Base-by-base conservation (phyloP, 176 grass and related monocot species). In the Lolium perenne region DNA sequence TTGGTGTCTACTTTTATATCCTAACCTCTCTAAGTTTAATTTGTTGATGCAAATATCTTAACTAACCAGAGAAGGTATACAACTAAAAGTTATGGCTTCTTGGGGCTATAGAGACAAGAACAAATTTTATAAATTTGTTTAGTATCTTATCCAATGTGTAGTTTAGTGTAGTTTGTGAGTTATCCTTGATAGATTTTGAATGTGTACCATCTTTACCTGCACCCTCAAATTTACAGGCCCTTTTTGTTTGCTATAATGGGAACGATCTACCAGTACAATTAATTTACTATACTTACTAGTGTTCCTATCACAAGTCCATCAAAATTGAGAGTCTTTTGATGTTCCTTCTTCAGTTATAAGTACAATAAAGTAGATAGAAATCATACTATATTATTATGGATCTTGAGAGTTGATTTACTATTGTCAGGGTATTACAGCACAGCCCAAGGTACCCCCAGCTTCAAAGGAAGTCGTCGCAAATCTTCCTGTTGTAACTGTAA, bases 391-490 rank as follows among this genome's bases (percentile, higher is more conserved):
- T 66, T 80, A 1, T 25, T 25, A 68, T 57, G 74, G 60, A 76
- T 80, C 48, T 45, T 15, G 6, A 74, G 26, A 64, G 7, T 73
- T 15, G 14, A 18, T 71, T 61, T 84, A 25, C 22, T 88, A 10
- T 77, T 91, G 72, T 65, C 86, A 98, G 96, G 88, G 86, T 77
- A 85, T 87, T 46, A 84, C 80, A 50, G 65, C 21, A 56, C 81
- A 85, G 57, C 92, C 79, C 22, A 92, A 70, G 79, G 88, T 76
- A 51, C 94, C 94, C 64, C 97, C 97, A 71, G 97, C 97, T 49
- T 95, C 97, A 16, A 99, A 96, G 87, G 94, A 99, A 91, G 84
- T 94, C 47, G 85, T 99, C 58, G 94, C 97, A 21, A 99, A 92
- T 92, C 85, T 99, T 49, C 94, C 97, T 5, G 79, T 94, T 66